These are phyloP conservation scores for Paratinospora sagittata DNA, from an alignment of 164 flowering plant species.

Conservation along the genomic window DNA sequence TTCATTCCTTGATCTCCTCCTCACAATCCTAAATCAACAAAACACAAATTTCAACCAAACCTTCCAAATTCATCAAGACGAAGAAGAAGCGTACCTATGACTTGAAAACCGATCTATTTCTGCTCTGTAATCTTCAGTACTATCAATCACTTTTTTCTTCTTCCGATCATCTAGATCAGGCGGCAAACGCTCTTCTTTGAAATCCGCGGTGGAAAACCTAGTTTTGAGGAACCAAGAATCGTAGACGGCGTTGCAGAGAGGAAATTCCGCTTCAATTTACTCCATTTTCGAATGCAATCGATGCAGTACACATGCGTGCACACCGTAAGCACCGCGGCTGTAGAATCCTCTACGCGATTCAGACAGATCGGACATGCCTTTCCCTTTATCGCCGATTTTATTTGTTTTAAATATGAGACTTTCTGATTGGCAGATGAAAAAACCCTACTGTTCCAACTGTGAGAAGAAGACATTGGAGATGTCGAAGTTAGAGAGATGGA, in stretches of 20 bases:
- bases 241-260: conserved; percentile 58
- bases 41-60: background rate
- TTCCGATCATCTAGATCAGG: conserved; percentile 10
- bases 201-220: conserved; percentile 24
- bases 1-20: conserved; percentile 26
- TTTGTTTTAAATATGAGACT: conserved; percentile 6
- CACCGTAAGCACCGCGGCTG: conserved; percentile 36
- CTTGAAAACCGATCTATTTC: background rate
- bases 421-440: background rate
- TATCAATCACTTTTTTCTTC: background rate
- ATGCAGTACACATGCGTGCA: conserved; percentile 61
- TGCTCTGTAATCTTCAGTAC: background rate
- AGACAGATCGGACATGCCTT: conserved; percentile 64
- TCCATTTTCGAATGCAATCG: conserved; percentile 62
- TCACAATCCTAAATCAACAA: conserved; percentile 17
- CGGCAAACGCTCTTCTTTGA: conserved; percentile 26
- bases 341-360: conserved; percentile 19
- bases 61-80: background rate
- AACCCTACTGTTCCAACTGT: background rate
- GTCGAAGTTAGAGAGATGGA: too few species aligned
- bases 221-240: conserved; percentile 40
- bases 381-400: conserved; percentile 28
- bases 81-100: conserved; percentile 9
- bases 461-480: too few species aligned
- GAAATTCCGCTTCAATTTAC: conserved; percentile 48